Conservation (phyloP, 2,329 filamentous ascomycete genomes). For the Pleochaeta shiraiana region DNA sequence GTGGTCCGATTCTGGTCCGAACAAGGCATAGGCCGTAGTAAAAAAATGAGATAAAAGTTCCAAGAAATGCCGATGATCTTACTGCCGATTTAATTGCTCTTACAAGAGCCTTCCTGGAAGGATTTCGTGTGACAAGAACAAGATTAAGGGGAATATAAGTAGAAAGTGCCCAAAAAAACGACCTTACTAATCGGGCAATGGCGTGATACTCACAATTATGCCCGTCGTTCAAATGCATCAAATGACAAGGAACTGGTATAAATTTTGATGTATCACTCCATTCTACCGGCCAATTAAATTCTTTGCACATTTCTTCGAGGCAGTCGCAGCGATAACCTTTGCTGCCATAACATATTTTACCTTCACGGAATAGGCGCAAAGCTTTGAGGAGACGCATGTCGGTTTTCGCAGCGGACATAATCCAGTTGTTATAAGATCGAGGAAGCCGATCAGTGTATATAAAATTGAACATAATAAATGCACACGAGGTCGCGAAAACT, state of each 20-base stretch:
- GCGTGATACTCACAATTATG: conserved; percentile 57
- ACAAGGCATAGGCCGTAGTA: conserved; percentile 71
- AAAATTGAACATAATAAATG: conserved; percentile 76
- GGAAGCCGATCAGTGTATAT: conserved; percentile 54
- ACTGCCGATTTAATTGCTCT: conserved; percentile 35
- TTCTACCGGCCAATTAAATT: conserved; percentile 42
- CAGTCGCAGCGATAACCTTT: conserved; percentile 49
- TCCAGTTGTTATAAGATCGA: conserved; percentile 59
- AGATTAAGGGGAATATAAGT: conserved; percentile 61
- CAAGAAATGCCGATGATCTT: conserved; percentile 58
- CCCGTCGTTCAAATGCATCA: conserved; percentile 64
- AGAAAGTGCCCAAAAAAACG: conserved; percentile 51
- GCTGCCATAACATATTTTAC: conserved; percentile 46
- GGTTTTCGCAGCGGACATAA: conserved; percentile 51
- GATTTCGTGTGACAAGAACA: conserved; percentile 32
- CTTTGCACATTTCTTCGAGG: conserved; percentile 47
- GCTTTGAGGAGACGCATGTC: conserved; percentile 54
- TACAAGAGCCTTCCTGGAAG: conserved; percentile 22
- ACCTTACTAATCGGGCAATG: conserved; percentile 39
- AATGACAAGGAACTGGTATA: conserved; percentile 57
- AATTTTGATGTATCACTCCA: conserved; percentile 52
- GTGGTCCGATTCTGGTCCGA: conserved; percentile 52
- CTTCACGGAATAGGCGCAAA: conserved; percentile 41
- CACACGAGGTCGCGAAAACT: conserved; percentile 49
- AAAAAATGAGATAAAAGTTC: conserved; percentile 54